Evolutionary conservation across 1,139 yeast species (phyloP).

Genomic region (Hansenula lynferdii): DNA sequence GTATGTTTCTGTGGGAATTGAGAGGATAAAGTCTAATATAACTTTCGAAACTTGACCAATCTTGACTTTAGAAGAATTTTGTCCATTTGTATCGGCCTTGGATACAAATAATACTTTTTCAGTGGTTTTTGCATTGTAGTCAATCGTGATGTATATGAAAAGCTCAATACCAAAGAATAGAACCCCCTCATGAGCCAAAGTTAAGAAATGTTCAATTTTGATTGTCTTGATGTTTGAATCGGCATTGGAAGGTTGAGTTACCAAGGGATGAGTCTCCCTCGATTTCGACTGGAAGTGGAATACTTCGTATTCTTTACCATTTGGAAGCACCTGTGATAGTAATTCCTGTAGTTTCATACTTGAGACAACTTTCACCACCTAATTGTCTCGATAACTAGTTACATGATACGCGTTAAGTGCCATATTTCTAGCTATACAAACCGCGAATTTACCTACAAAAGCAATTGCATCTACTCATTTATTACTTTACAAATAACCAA

Average conservation of each 20-base stretch:
- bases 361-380: no score
- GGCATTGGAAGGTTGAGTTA: constrained; percentile 21
- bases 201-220: constrained; percentile 61
- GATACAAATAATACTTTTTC: constrained; percentile 70
- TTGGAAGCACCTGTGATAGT: constrained; percentile 29
- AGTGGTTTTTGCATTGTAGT: constrained; percentile 21
- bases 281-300: constrained; percentile 42
- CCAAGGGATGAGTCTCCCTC: constrained; percentile 33
- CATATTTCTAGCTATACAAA: no score
- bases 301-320: constrained; percentile 27
- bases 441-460: no score
- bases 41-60: constrained; percentile 36
- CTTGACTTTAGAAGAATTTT: constrained; percentile 32
- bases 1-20: constrained; percentile 37
- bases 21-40: constrained; percentile 39
- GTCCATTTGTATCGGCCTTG: constrained; percentile 91
- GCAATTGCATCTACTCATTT: no score
- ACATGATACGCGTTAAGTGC: no score
- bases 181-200: constrained; percentile 40
- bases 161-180: constrained; percentile 67
- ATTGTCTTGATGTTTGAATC: constrained; percentile 31
- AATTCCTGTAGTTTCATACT: constrained; percentile 9
- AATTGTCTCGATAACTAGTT: no score
- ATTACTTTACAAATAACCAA: not conserved
- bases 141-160: constrained; percentile 49